Evolutionary conservation across 768 basidiomycete species (phyloP).

Genomic region (Boletus subparvulus): DNA sequence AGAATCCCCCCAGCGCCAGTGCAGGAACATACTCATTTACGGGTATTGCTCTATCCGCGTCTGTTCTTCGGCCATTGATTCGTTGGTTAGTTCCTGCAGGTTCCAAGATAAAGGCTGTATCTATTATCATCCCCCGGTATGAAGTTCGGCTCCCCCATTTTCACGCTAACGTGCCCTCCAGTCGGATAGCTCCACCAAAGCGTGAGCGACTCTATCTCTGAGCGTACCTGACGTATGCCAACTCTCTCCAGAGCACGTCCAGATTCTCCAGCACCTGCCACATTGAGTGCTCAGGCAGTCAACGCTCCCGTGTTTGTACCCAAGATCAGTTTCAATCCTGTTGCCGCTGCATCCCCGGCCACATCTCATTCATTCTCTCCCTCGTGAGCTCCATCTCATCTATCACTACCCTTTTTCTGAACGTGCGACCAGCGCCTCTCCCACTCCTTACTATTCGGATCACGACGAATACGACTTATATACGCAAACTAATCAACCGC

Average conservation of each 20-base stretch:
- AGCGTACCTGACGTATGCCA: neutral
- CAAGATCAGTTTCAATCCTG: conserved; percentile 52
- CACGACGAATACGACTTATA: conserved; percentile 43
- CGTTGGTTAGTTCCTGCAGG: conserved; percentile 64
- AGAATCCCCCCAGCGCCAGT: conserved; percentile 78
- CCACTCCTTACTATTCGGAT: conserved; percentile 27
- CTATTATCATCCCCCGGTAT: conserved; percentile 77
- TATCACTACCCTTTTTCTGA: conserved; percentile 5
- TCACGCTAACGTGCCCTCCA: conserved; percentile 18
- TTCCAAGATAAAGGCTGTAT: conserved; percentile 84
- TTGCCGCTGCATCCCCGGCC: conserved; percentile 10
- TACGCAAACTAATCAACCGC: conserved; percentile 11
- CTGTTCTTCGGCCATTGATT: neutral
- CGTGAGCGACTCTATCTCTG: conserved; percentile 22
- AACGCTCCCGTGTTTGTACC: conserved; percentile 87
- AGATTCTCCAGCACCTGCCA: conserved; percentile 44
- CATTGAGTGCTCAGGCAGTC: conserved; percentile 62
- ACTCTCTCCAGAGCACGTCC: conserved; percentile 35
- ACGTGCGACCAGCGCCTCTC: conserved; percentile 24
- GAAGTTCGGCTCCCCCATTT: conserved; percentile 5
- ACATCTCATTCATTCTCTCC: conserved; percentile 31
- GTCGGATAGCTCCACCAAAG: conserved; percentile 21
- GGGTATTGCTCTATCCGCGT: conserved; percentile 52
- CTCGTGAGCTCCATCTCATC: conserved; percentile 20
- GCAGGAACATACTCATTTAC: conserved; percentile 88